Percentiles rank a stretch among this genome's conserved stretches.
Conservation (phyloP, 1,284 basidiomycete species). For the Fomitopsis betulina region DNA sequence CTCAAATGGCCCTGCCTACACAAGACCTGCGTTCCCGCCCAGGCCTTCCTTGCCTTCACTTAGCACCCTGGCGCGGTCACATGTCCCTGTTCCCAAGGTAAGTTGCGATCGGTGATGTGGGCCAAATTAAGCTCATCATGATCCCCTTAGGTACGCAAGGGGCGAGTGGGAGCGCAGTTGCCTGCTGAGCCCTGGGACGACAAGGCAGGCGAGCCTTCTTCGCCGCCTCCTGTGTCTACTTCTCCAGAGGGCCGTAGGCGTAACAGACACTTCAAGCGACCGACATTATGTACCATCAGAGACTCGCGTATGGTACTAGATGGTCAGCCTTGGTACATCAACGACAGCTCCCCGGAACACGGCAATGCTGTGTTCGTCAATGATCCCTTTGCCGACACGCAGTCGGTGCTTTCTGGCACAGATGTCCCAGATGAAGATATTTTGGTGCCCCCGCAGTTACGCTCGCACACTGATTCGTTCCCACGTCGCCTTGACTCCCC, state of each 20-base stretch:
- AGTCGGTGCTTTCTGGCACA: neutral
- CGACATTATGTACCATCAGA: constrained; percentile 26
- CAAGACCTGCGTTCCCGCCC: constrained; percentile 51
- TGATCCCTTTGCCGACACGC: neutral
- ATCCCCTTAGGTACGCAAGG: constrained; percentile 17
- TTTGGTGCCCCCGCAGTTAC: constrained; percentile 13
- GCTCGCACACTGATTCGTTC: constrained; percentile 7
- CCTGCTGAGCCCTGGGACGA: constrained; percentile 21
- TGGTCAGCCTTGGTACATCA: constrained; percentile 15
- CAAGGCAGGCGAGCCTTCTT: constrained; percentile 8
- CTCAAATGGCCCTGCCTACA: constrained; percentile 44
- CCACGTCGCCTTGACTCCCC: constrained; percentile 12
- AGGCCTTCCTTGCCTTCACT: constrained; percentile 68
- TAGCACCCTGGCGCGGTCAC: constrained; percentile 51
- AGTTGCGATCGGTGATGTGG: constrained; percentile 13
- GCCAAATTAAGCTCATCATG: constrained; percentile 8
- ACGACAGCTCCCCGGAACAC: constrained; percentile 9
- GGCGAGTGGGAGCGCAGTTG: constrained; percentile 21
- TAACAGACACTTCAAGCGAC: constrained; percentile 18
- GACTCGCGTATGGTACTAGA: constrained; percentile 23
- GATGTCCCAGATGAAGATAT: neutral
- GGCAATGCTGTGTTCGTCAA: neutral
- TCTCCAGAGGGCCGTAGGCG: constrained; percentile 16
- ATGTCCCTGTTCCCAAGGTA: constrained; percentile 55
- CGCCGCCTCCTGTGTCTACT: constrained; percentile 10